Conservation (phyloP, 805 yeast species). For the Schizosaccharomyces osmophilus region DNA sequence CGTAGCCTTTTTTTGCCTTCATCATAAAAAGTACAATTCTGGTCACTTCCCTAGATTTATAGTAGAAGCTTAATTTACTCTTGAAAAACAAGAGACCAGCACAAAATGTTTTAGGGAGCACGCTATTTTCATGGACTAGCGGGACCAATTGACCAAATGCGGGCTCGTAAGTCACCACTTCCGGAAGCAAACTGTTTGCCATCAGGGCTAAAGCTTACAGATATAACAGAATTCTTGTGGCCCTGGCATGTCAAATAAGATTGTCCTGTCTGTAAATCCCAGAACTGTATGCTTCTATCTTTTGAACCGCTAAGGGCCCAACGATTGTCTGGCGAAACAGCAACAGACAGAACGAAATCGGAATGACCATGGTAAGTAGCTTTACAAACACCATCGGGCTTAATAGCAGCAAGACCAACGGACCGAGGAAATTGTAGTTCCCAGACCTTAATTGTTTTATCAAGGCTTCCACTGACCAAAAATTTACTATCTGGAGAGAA, state of each 20-base stretch:
- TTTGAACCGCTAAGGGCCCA: conserved; percentile 84
- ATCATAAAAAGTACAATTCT: too few relatives aligned
- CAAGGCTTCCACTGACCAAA: conserved; percentile 83
- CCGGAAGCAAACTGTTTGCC: conserved; percentile 91
- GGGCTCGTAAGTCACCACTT: conserved; percentile 88
- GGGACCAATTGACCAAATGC: conserved; percentile 39
- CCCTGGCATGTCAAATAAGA: conserved; percentile 91
- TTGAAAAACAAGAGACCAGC: too few relatives aligned
- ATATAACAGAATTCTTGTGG: conserved; percentile 82
- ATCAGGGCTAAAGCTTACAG: conserved; percentile 73
- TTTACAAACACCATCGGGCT: conserved; percentile 31
- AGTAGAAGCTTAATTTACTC: too few relatives aligned
- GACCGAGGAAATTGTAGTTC: conserved; percentile 27
- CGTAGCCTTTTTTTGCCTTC: too few relatives aligned
- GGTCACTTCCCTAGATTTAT: too few relatives aligned
- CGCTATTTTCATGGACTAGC: not conserved
- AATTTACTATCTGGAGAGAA: conserved; percentile 79
- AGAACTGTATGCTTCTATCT: conserved; percentile 88
- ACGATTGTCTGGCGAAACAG: conserved; percentile 78
- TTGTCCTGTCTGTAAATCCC: conserved; percentile 84
- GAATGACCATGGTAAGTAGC: conserved; percentile 88
- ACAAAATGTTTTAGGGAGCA: too few relatives aligned
- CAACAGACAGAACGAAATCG: conserved; percentile 83
- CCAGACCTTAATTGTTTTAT: conserved; percentile 91
- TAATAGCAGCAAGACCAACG: conserved; percentile 11